These are phyloP conservation scores for Colletotrichum acutatum DNA, from an alignment of 2,329 filamentous ascomycete species.

Conservation along the genomic window DNA sequence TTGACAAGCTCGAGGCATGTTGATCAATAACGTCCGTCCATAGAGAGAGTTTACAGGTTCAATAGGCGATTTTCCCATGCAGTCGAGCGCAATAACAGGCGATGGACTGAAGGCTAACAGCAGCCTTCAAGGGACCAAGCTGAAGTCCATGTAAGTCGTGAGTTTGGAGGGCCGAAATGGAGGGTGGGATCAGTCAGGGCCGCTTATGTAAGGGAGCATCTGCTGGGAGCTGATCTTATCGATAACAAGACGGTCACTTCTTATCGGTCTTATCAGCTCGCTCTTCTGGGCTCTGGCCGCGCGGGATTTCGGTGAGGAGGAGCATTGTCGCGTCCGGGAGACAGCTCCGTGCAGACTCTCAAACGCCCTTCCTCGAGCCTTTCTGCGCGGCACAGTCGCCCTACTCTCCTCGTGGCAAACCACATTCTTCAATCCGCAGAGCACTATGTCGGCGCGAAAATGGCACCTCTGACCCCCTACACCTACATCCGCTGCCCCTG, in stretches of 20 bases:
- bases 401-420: background rate
- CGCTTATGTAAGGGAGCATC: conserved; percentile 8
- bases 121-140: background rate
- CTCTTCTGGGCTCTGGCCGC: background rate
- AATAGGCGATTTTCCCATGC: background rate
- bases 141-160: conserved; percentile 3
- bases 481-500: conserved; percentile 76
- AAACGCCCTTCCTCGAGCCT: conserved; percentile 10
- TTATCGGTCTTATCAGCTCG: conserved; percentile 1
- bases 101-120: background rate
- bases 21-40: conserved; percentile 3
- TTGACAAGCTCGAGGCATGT: conserved; percentile 5
- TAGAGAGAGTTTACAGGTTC: background rate
- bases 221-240: background rate
- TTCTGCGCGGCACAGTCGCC: background rate
- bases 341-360: conserved; percentile 22
- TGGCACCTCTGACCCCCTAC: conserved; percentile 68
- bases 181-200: background rate
- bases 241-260: background rate
- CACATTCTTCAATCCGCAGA: background rate
- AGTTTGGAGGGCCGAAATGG: background rate
- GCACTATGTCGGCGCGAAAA: conserved; percentile 41
- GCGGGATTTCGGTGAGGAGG: conserved; percentile 4
- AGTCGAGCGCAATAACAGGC: background rate
- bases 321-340: conserved; percentile 19